These are phyloP conservation scores for Fusarium sp. DNA, from an alignment of 2,329 filamentous ascomycete genomes.

Conservation along the genomic window DNA sequence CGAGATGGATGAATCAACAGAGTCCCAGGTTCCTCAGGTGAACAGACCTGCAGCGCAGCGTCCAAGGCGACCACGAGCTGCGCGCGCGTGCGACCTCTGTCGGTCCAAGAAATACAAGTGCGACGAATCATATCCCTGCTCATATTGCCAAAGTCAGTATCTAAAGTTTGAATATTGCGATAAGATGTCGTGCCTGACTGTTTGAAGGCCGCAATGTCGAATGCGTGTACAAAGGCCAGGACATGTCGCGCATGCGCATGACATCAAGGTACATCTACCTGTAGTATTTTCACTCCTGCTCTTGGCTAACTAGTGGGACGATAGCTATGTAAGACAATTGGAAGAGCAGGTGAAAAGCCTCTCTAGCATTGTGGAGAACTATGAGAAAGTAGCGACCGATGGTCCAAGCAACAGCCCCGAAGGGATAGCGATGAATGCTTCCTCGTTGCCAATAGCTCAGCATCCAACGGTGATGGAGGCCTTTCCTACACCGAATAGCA, in stretches of 20 bases:
- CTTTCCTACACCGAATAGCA: not conserved
- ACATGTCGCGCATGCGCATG: not conserved
- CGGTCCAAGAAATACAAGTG: not conserved
- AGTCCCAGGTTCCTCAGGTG: accelerated
- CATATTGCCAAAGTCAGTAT: not conserved
- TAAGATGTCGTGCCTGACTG: not conserved
- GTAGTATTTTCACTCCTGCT: too few relatives aligned
- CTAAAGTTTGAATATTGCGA: not conserved
- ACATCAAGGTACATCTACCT: not conserved
- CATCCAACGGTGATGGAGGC: not conserved
- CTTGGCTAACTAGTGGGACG: not conserved
- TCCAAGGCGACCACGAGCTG: not conserved
- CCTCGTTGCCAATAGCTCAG: not conserved
- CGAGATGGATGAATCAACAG: not conserved
- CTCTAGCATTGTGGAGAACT: not conserved
- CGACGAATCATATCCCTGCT: not conserved
- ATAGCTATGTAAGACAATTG: not conserved
- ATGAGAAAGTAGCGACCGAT: not conserved
- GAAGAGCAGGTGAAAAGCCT: not conserved
- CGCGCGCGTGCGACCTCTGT: not conserved
- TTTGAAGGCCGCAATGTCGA: not conserved
- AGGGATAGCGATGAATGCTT: not conserved
- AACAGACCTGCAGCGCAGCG: not conserved
- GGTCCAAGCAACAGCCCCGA: not conserved
- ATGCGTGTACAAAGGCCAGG: not conserved